phyloP scores from a whole-genome alignment of 2,329 filamentous ascomycete genomes.

The Claviceps digitariae region DNA sequence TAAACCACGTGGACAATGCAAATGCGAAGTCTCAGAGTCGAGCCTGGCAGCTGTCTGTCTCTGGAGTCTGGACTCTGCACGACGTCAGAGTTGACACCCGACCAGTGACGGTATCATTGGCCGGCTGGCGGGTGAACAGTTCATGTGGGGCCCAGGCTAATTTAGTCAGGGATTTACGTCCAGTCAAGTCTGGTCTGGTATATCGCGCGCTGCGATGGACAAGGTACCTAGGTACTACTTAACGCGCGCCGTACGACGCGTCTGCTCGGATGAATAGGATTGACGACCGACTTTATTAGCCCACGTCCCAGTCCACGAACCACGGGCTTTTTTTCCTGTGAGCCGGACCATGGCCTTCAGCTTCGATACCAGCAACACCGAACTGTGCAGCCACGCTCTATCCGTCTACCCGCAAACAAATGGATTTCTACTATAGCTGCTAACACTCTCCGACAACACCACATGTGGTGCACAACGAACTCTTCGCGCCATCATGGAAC shows the following conservation, averaged over 20 bases:
- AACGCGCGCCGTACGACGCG: slow-evolving; percentile 7
- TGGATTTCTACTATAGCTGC: not conserved
- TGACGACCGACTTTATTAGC: not conserved
- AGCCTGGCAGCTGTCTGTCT: not conserved
- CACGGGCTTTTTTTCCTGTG: not conserved
- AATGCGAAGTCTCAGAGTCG: not conserved
- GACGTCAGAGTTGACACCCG: not conserved
- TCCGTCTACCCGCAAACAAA: not conserved
- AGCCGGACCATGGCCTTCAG: not conserved
- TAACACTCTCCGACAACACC: not conserved
- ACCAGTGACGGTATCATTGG: not conserved
- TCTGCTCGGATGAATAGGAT: not conserved
- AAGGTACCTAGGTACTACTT: no score
- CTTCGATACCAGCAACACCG: not conserved
- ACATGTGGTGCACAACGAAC: slow-evolving; percentile 3
- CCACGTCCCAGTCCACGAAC: not conserved
- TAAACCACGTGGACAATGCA: not conserved
- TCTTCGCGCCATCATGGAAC: slow-evolving; percentile 33
- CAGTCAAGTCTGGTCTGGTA: no score
- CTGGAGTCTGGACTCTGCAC: not conserved
- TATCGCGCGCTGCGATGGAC: no score
- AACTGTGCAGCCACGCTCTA: not conserved
- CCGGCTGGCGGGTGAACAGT: not conserved
- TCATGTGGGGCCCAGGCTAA: not conserved
- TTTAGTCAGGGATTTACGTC: not conserved